phyloP scores from a whole-genome alignment of 176 grass and related monocot species.

The Rhynchospora breviuscula region DNA sequence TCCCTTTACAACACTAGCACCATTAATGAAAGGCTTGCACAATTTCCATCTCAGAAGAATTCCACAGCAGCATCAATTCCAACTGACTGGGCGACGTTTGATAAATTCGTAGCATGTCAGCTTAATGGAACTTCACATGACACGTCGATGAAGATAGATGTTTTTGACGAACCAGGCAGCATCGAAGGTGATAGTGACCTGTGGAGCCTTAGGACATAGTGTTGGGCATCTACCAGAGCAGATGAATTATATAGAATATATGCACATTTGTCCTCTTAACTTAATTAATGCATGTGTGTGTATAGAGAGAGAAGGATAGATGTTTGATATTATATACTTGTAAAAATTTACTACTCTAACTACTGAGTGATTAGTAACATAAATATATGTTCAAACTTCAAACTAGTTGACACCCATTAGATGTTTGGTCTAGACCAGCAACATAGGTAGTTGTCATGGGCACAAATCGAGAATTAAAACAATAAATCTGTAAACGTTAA shows the following conservation, averaged over 20 bases:
- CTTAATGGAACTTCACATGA: background rate
- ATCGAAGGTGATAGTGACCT: background rate
- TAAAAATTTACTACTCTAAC: too few species aligned
- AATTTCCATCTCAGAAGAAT: background rate
- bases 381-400: background rate
- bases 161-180: background rate
- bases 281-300: background rate
- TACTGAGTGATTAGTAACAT: background rate
- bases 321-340: constrained; percentile 3
- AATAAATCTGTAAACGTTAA: too few species aligned
- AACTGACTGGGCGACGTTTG: constrained; percentile 2
- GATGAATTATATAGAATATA: background rate
- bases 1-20: background rate
- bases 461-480: too few species aligned
- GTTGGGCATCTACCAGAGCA: background rate
- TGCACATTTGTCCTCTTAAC: background rate
- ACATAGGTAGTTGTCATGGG: too few species aligned
- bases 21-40: background rate
- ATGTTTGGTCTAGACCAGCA: too few species aligned
- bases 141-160: background rate
- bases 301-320: background rate
- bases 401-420: background rate
- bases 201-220: background rate
- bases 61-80: background rate
- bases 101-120: background rate